Evolutionary conservation across 257 asterid species (phyloP).

Genomic region (Eucommia ulmoides): DNA sequence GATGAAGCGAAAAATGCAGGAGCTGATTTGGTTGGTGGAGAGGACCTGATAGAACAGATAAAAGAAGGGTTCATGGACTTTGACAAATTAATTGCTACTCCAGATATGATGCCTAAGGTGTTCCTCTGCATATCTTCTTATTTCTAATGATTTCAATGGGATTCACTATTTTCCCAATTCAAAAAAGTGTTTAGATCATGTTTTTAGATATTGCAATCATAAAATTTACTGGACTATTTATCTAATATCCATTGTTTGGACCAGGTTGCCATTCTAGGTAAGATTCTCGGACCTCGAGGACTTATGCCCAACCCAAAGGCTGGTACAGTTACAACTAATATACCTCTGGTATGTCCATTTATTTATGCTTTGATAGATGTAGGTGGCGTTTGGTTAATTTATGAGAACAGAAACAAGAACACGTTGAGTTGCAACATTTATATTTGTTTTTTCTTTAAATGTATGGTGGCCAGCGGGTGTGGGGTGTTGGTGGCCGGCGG

Average conservation of each 20-base stretch:
- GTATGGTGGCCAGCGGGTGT: too few relatives aligned
- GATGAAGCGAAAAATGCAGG: conserved; percentile 98
- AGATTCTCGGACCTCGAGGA: conserved; percentile 88
- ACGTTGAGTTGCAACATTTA: too few relatives aligned
- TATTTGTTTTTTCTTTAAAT: too few relatives aligned
- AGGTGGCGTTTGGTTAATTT: too few relatives aligned
- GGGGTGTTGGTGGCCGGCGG: too few relatives aligned
- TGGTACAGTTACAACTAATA: conserved; percentile 89
- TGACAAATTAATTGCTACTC: conserved; percentile 92
- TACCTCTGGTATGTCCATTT: conserved; percentile 87
- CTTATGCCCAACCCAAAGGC: conserved; percentile 98
- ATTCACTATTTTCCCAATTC: too few relatives aligned
- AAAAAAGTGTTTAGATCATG: too few relatives aligned
- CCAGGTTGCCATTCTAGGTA: conserved; percentile 93
- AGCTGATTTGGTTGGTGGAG: conserved; percentile 96
- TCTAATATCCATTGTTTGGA: too few relatives aligned
- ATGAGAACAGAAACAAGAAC: too few relatives aligned
- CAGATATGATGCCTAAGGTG: conserved; percentile 99
- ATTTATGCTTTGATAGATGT: too few relatives aligned
- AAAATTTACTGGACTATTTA: too few relatives aligned
- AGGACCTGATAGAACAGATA: conserved; percentile 81
- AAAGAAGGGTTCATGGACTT: conserved; percentile 94
- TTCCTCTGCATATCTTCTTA: conserved; percentile 1
- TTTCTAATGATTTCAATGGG: not conserved
- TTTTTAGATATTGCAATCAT: too few relatives aligned